Evolutionary conservation across 345 rosid species (phyloP).

Genomic region (Lepidium didymum): DNA sequence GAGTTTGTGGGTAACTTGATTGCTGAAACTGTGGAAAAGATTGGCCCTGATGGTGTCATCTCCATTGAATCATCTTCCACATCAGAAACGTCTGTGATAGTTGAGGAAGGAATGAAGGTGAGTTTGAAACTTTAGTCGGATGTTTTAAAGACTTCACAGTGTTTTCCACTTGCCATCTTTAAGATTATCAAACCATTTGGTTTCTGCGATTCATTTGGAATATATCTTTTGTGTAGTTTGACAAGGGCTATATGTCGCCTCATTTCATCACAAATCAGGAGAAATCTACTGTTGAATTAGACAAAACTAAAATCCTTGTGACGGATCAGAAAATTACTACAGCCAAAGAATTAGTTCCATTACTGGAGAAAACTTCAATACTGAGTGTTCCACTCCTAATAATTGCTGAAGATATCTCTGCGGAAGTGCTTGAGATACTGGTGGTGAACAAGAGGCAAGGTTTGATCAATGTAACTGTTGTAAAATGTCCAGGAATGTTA

Average conservation of each 20-base stretch:
- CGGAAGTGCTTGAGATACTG: conserved; percentile 59
- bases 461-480: conserved; percentile 70
- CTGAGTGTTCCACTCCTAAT: conserved; percentile 74
- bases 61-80: conserved; percentile 70
- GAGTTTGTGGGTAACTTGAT: conserved; percentile 63
- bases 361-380: conserved; percentile 66
- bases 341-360: conserved; percentile 64
- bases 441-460: conserved; percentile 72
- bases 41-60: conserved; percentile 85
- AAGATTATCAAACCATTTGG: neutral
- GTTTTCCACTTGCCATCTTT: neutral
- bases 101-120: conserved; percentile 94
- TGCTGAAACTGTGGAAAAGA: conserved; percentile 65
- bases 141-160: neutral
- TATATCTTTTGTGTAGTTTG: conserved; percentile 44
- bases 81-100: conserved; percentile 53
- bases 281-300: conserved; percentile 68
- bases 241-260: conserved; percentile 78
- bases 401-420: conserved; percentile 72
- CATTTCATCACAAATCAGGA: conserved; percentile 81
- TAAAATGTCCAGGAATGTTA: conserved; percentile 69
- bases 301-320: conserved; percentile 67
- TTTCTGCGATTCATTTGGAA: neutral
- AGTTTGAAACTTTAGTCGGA: neutral
- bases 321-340: conserved; percentile 64